phyloP scores from a whole-genome alignment of 2,329 filamentous ascomycete genomes.

The Verticillium dahliae region DNA sequence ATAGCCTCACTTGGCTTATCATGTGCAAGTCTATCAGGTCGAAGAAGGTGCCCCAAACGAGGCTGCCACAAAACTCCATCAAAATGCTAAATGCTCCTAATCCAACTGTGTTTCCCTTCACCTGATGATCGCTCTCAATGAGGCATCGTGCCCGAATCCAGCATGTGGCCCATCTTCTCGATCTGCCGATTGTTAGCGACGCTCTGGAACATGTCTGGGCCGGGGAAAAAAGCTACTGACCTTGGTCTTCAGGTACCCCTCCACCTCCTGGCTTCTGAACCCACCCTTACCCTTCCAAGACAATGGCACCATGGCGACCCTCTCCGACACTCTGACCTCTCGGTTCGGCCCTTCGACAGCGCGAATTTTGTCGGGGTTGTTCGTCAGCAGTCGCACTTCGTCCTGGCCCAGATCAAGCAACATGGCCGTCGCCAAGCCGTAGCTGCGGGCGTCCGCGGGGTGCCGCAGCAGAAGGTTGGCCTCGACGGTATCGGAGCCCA shows the following conservation, averaged over 20 bases:
- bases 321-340: constrained; percentile 80
- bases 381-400: constrained; percentile 80
- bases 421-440: constrained; percentile 95
- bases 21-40: not conserved
- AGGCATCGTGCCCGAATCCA: constrained; percentile 42
- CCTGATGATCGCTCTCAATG: not conserved
- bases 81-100: not conserved
- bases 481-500: constrained; percentile 96
- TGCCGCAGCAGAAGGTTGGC: constrained; percentile 87
- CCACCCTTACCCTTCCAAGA: constrained; percentile 86
- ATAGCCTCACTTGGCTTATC: not conserved
- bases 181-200: constrained; percentile 46
- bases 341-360: constrained; percentile 88
- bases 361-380: constrained; percentile 94
- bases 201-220: not conserved
- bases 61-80: not conserved
- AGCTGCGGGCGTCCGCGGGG: constrained; percentile 89
- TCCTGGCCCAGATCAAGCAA: constrained; percentile 74
- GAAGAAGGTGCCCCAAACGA: not conserved
- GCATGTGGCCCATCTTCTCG: constrained; percentile 81
- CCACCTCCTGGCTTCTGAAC: constrained; percentile 80
- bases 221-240: constrained; percentile 38
- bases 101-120: not conserved
- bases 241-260: constrained; percentile 93
- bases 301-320: constrained; percentile 91